These are phyloP conservation scores for Carex pumila DNA, from an alignment of 176 grass and related monocot genomes.

Conservation along the genomic window DNA sequence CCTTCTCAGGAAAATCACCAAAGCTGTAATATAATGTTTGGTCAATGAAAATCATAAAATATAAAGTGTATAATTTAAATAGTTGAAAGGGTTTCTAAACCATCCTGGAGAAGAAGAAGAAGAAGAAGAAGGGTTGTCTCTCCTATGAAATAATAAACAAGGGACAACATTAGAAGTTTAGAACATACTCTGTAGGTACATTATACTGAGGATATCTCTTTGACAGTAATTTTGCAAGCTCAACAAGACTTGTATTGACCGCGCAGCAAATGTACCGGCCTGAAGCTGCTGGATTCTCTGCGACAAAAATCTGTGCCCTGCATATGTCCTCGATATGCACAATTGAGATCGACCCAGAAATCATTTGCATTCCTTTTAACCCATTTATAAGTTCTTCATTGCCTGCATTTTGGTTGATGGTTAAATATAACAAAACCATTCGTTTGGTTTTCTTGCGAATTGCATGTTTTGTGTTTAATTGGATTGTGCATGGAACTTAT, in stretches of 20 bases:
- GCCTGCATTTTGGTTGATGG: constrained; percentile 24
- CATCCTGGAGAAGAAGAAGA: not conserved
- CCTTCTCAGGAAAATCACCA: constrained; percentile 20
- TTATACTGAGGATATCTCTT: constrained; percentile 48
- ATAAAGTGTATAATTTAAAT: not conserved
- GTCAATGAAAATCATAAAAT: not conserved
- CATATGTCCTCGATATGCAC: constrained; percentile 50
- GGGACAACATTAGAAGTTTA: not conserved
- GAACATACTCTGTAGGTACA: constrained; percentile 32
- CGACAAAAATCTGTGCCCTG: constrained; percentile 54
- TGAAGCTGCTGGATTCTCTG: constrained; percentile 26
- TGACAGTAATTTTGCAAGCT: constrained; percentile 34
- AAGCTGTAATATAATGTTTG: constrained; percentile 28
- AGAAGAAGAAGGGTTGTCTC: not conserved
- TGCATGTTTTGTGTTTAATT: not conserved
- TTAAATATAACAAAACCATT: not conserved
- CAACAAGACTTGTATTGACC: constrained; percentile 28
- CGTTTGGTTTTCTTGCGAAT: not conserved
- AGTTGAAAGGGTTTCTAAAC: not conserved
- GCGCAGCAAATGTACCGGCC: constrained; percentile 58
- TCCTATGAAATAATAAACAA: not conserved
- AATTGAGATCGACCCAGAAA: constrained; percentile 33
- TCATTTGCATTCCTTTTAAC: constrained; percentile 29
- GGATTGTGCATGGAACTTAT: not conserved
- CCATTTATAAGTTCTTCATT: constrained; percentile 22